Evolutionary conservation across 176 grass and related monocot species (phyloP).

Genomic region (Puya raimondii): DNA sequence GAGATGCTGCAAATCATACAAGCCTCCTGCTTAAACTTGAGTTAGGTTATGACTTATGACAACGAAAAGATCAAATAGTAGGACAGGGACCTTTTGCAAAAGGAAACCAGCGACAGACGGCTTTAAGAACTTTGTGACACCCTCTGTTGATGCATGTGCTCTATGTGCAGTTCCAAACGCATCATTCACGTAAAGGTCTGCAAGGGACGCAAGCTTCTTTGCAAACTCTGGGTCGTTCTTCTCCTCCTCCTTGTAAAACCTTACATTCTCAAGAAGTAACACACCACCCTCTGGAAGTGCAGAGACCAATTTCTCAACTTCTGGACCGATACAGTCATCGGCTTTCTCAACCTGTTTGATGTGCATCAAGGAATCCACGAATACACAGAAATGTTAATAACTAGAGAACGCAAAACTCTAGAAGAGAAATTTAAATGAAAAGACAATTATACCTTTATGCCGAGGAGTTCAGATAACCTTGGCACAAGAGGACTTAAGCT

Average conservation of each 20-base stretch:
- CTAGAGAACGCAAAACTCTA: neutral
- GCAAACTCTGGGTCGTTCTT: slow-evolving; percentile 47
- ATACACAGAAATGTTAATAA: neutral
- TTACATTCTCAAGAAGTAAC: slow-evolving; percentile 49
- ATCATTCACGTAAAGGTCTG: slow-evolving; percentile 47
- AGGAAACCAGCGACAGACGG: slow-evolving; percentile 45
- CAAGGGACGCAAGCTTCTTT: slow-evolving; percentile 40
- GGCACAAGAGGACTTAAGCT: slow-evolving; percentile 43
- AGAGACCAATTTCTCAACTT: slow-evolving; percentile 40
- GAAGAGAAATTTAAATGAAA: neutral
- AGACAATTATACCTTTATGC: slow-evolving; percentile 19
- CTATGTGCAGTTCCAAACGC: slow-evolving; percentile 49
- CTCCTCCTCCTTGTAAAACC: slow-evolving; percentile 48
- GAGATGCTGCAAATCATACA: neutral
- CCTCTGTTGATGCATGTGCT: slow-evolving; percentile 44
- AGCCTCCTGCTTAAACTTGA: neutral
- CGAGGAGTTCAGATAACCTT: slow-evolving; percentile 45
- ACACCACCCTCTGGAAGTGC: slow-evolving; percentile 31
- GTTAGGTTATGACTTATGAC: neutral
- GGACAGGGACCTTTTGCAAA: slow-evolving; percentile 35
- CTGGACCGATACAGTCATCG: slow-evolving; percentile 38
- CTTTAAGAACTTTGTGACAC: slow-evolving; percentile 41
- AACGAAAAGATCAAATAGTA: neutral
- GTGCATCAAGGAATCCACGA: neutral
- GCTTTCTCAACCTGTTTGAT: slow-evolving; percentile 34